Evolutionary conservation across 306 rosid genomes (phyloP).

Genomic region (Acacia confusa): DNA sequence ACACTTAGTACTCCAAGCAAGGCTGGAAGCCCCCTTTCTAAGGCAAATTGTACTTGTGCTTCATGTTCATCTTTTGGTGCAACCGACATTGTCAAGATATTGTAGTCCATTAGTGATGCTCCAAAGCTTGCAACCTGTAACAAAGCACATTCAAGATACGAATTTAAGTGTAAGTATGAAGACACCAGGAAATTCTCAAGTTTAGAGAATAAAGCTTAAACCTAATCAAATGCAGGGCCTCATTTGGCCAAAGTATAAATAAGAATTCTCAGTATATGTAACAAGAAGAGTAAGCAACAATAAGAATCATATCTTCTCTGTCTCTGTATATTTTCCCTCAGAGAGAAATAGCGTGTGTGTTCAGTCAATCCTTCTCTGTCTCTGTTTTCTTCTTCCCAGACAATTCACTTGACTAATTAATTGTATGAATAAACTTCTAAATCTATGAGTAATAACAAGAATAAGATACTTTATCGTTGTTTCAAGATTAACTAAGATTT

Average conservation of each 20-base stretch:
- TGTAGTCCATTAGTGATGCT: conserved; percentile 48
- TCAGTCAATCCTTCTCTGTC: not conserved
- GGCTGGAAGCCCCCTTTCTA: conserved; percentile 74
- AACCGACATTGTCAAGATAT: conserved; percentile 55
- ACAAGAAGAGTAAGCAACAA: conserved; percentile 1
- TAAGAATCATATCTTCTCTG: not conserved
- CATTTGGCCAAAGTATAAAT: not conserved
- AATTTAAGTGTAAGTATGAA: not conserved
- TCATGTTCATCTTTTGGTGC: conserved; percentile 62
- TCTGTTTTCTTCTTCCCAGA: conserved; percentile 25
- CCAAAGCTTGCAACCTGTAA: conserved; percentile 70
- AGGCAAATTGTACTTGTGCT: conserved; percentile 56
- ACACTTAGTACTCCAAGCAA: conserved; percentile 58
- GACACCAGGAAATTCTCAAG: not conserved
- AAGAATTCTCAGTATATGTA: not conserved
- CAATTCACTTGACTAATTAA: not conserved
- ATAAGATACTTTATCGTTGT: not conserved
- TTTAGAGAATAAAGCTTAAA: not conserved
- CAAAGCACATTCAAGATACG: not conserved
- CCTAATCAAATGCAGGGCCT: not conserved
- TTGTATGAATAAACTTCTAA: not conserved
- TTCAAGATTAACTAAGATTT: not conserved
- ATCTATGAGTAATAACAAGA: not conserved
- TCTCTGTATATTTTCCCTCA: too few relatives aligned
- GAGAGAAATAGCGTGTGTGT: not conserved